A percentile compares a stretch with the other conserved stretches of the same genome.
Evolutionary conservation across 2,329 filamentous ascomycete genomes (phyloP).

Genomic region (Stachybotrys chartarum): DNA sequence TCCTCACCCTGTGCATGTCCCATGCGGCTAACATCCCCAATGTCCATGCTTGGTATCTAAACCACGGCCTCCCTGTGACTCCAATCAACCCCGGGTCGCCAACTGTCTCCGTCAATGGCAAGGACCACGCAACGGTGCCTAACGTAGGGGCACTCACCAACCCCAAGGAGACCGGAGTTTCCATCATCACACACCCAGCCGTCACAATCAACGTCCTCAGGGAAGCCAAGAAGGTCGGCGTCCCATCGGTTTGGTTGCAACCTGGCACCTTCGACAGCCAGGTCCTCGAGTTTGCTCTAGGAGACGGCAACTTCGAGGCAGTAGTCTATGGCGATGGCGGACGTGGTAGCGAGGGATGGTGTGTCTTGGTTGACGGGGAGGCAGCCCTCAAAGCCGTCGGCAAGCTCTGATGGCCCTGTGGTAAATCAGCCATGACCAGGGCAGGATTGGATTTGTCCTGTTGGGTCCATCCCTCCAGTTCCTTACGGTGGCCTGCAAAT

Average conservation of each 20-base stretch:
- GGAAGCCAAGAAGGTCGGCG: constrained; percentile 67
- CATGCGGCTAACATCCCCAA: constrained; percentile 2
- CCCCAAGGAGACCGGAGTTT: constrained; percentile 67
- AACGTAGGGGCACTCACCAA: constrained; percentile 58
- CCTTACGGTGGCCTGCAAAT: too few relatives aligned
- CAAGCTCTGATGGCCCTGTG: constrained; percentile 31
- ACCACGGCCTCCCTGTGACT: constrained; percentile 66
- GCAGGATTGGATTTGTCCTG: too few relatives aligned
- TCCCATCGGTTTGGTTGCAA: constrained; percentile 80
- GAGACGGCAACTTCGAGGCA: constrained; percentile 55
- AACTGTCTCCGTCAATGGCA: constrained; percentile 52
- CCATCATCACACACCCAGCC: constrained; percentile 78
- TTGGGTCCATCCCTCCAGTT: too few relatives aligned
- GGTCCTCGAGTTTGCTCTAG: constrained; percentile 61
- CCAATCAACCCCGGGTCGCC: constrained; percentile 73
- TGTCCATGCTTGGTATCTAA: constrained; percentile 89
- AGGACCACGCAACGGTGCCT: constrained; percentile 56
- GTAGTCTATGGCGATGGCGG: constrained; percentile 62
- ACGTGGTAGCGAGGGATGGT: constrained; percentile 69
- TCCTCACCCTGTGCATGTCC: background rate
- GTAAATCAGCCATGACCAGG: too few relatives aligned
- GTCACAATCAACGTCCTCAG: constrained; percentile 68
- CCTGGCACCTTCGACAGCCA: constrained; percentile 80
- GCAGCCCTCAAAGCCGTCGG: constrained; percentile 49
- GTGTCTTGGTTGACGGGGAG: constrained; percentile 79